Evolutionary conservation across 73 alveolate species (phyloP).

Genomic region (Stentor coeruleus): DNA sequence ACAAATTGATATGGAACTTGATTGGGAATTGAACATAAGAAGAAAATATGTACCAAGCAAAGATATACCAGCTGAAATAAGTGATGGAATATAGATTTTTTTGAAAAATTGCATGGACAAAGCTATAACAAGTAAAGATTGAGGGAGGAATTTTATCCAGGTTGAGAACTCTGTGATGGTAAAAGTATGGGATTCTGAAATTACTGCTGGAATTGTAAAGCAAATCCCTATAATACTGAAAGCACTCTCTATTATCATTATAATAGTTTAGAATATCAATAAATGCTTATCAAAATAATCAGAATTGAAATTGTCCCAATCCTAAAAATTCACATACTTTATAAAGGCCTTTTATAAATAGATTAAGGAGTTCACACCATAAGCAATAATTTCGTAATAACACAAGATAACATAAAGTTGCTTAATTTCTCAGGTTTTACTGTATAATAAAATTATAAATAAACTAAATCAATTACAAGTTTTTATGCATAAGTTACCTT

Average conservation of each 20-base stretch:
- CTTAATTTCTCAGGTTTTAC: too few relatives aligned
- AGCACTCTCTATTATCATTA: constrained; percentile 2
- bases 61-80: not conserved
- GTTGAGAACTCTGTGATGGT: not conserved
- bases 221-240: not conserved
- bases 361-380: too few relatives aligned
- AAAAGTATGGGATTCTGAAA: not conserved
- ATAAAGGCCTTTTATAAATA: too few relatives aligned
- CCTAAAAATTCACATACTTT: too few relatives aligned
- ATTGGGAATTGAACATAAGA: not conserved
- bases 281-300: too few relatives aligned
- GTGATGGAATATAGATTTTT: not conserved
- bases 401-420: too few relatives aligned
- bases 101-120: not conserved
- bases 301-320: too few relatives aligned
- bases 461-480: too few relatives aligned
- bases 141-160: constrained; percentile 17
- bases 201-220: not conserved
- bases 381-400: too few relatives aligned
- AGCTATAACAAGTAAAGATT: not conserved
- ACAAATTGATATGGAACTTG: not conserved
- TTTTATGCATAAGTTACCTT: too few relatives aligned
- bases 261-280: too few relatives aligned
- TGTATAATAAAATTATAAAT: too few relatives aligned
- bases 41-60: constrained; percentile 3